phyloP scores from a whole-genome alignment of 2,329 filamentous ascomycete species.

The Trichoderma breve region DNA sequence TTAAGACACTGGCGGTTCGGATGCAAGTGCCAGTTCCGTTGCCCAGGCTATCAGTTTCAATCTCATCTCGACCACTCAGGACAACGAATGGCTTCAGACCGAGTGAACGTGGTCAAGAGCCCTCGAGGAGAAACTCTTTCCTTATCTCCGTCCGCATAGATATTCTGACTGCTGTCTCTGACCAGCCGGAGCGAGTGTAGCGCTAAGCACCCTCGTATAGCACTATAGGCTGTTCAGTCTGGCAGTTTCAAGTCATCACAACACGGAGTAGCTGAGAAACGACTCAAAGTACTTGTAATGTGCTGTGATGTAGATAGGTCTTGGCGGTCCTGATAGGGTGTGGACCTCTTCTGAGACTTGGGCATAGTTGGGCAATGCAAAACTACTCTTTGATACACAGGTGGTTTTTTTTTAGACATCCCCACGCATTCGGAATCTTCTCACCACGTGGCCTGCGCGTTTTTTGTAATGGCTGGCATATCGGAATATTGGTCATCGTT shows the following conservation, averaged over 20 bases:
- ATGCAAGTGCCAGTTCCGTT: neutral
- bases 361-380: conserved; percentile 7
- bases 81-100: neutral
- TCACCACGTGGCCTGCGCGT: conserved; percentile 21
- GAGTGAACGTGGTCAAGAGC: neutral
- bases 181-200: neutral
- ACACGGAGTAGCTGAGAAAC: neutral
- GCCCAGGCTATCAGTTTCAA: neutral
- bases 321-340: conserved; percentile 5
- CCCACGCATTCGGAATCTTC: conserved; percentile 15
- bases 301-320: neutral
- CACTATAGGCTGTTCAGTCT: conserved; percentile 2
- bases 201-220: conserved; percentile 5
- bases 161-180: neutral
- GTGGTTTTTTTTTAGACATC: neutral
- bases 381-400: neutral
- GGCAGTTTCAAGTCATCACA: conserved; percentile 2
- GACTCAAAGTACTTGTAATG: neutral
- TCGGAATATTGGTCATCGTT: conserved; percentile 14
- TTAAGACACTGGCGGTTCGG: neutral
- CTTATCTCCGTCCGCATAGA: neutral
- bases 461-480: conserved; percentile 7
- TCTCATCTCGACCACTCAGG: neutral
- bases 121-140: neutral
- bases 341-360: neutral